Base-by-base conservation (phyloP, 2,329 filamentous ascomycete genomes). In the Purpureocillium takamizusanense region DNA sequence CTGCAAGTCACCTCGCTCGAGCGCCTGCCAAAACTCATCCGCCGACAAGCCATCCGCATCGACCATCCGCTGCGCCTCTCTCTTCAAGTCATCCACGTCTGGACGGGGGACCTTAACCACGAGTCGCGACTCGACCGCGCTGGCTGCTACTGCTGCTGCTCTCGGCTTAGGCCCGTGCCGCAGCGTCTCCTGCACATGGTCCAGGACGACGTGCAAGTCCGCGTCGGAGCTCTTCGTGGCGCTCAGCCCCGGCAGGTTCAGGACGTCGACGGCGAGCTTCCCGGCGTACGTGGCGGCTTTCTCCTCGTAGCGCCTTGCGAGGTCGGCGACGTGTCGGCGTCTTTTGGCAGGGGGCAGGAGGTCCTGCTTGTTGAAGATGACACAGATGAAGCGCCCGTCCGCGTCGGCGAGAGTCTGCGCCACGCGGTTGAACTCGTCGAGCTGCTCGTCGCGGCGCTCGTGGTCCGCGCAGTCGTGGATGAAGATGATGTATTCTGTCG, bases 341-440 rank as follows among this genome's bases (percentile, higher is more conserved):
- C 48, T 35, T 7, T 52, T 35, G 1, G 40, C 47, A 1, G 38
- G 25, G 0, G 42, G 29, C 2, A 60, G 47, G 6, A 48, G 39
- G 31, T 60, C 57, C 17, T 60, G 57, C 13, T 57, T 58, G 42
- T 51, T 59, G 32, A 60, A 46, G 2, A 60, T 9, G 12, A 60
- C 46, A 31, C 56, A 57, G 36, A 57, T 44, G 36, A 55, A 41
- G 5, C 38, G 42, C 7, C 47, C 39, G 6, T 46, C 49, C 2
- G 42, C 30, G 3, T 51, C 43, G 7, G 33, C 2, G 35, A 55
- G 49, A 41, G 42, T 46, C 7, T 29, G 17, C 13, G 53, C n/a
- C 1, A 41, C 46, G 23, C 37, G 38, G n/a, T 44, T 45, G 3
- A 59, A 45, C 32, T 55, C 47, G n/a, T 51, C 50, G 0, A 58